Conservation (phyloP, 164 flowering plant species). For the Liquidambar formosana region DNA sequence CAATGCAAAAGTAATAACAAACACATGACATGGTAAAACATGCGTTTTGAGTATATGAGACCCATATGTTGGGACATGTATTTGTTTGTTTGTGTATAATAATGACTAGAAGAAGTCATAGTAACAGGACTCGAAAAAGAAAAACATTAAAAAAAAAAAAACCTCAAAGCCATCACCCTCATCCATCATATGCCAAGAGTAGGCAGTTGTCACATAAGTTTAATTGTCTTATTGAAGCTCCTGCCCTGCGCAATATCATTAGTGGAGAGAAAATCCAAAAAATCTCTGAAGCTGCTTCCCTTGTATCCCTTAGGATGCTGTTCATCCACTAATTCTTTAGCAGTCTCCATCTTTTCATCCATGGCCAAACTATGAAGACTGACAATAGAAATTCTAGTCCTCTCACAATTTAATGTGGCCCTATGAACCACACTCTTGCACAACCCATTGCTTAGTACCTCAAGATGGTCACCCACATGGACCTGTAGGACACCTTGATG, state of each 20-base stretch:
- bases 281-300: conserved; percentile 48
- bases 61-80: too few species aligned
- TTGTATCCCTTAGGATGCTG: conserved; percentile 33
- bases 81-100: too few species aligned
- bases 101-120: too few species aligned
- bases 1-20: too few species aligned
- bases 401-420: conserved; percentile 30
- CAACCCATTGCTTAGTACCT: conserved; percentile 54
- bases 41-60: too few species aligned
- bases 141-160: too few species aligned
- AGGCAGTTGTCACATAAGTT: conserved; percentile 3
- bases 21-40: too few species aligned
- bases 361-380: conserved; percentile 48
- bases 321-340: conserved; percentile 41
- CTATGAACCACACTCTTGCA: conserved; percentile 56
- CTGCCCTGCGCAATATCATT: conserved; percentile 40
- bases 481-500: conserved; percentile 39
- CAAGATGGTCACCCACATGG: conserved; percentile 57
- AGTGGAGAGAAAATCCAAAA: conserved; percentile 38
- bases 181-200: too few species aligned
- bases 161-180: too few species aligned
- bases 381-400: conserved; percentile 43
- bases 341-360: conserved; percentile 39
- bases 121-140: too few species aligned
- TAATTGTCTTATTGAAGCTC: conserved; percentile 40